Evolutionary conservation across 2,329 filamentous ascomycete species (phyloP).

Genomic region (Microdochium paspali): DNA sequence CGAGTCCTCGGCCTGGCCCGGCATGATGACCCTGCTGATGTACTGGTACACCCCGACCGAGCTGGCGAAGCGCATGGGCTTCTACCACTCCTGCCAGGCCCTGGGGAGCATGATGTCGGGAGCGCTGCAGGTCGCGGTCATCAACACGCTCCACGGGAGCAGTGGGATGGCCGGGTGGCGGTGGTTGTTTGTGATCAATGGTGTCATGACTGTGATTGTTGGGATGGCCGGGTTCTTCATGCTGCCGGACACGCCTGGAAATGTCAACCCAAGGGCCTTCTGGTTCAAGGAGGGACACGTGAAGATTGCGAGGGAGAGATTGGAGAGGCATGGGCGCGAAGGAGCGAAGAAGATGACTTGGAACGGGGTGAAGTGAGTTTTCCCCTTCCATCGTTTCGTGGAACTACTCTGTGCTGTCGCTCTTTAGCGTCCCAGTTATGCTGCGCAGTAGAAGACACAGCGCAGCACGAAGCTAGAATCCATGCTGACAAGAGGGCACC

Average conservation of each 20-base stretch:
- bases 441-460: background rate
- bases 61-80: slow-evolving; percentile 41
- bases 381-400: background rate
- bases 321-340: slow-evolving; percentile 31
- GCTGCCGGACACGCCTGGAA: slow-evolving; percentile 29
- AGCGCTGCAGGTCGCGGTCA: slow-evolving; percentile 42
- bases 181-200: slow-evolving; percentile 48
- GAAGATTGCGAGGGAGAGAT: slow-evolving; percentile 29
- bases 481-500: background rate
- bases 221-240: slow-evolving; percentile 41
- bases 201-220: slow-evolving; percentile 42
- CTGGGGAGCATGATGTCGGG: slow-evolving; percentile 43
- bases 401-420: background rate
- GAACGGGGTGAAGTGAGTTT: slow-evolving; percentile 24
- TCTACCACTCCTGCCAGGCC: slow-evolving; percentile 43
- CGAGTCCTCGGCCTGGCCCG: slow-evolving; percentile 29
- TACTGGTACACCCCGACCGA: slow-evolving; percentile 31
- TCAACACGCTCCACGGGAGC: slow-evolving; percentile 38
- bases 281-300: slow-evolving; percentile 34
- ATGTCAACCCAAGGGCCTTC: slow-evolving; percentile 27
- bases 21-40: slow-evolving; percentile 33
- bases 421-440: background rate
- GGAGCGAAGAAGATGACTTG: slow-evolving; percentile 35
- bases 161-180: slow-evolving; percentile 38
- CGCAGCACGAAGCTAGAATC: background rate